These are phyloP conservation scores for Venturia effusa DNA, from an alignment of 2,329 filamentous ascomycete species.

Conservation along the genomic window DNA sequence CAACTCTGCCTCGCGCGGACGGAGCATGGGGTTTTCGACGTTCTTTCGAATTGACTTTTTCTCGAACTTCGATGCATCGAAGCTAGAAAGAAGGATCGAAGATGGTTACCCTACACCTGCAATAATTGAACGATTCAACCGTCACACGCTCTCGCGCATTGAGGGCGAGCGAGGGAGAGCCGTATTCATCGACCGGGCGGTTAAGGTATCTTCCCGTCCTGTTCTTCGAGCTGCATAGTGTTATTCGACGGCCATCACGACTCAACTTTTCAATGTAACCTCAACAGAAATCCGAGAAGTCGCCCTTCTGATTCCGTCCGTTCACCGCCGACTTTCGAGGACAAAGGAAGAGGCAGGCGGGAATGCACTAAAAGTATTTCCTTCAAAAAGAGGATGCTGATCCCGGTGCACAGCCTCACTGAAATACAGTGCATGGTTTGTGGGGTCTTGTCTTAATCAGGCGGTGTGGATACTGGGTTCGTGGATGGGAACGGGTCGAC, in stretches of 20 bases:
- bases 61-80: background rate
- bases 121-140: background rate
- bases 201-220: background rate
- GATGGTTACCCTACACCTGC: too few species aligned
- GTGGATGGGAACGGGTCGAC: background rate
- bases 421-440: background rate
- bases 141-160: background rate
- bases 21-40: too few species aligned
- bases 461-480: background rate
- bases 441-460: background rate
- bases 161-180: background rate
- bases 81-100: background rate
- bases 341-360: background rate
- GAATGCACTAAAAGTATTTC: background rate
- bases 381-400: background rate
- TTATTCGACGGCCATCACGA: background rate
- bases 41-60: too few species aligned
- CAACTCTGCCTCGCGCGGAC: too few species aligned
- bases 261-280: background rate
- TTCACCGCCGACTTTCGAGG: background rate
- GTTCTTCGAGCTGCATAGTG: background rate
- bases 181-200: background rate
- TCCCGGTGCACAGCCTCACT: background rate
- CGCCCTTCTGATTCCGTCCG: background rate
- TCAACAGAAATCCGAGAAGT: background rate